Evolutionary conservation across 805 yeast genomes (phyloP), one percentile per base, ranked within the genome.

Genomic region (Peterozyma xylosa): DNA sequence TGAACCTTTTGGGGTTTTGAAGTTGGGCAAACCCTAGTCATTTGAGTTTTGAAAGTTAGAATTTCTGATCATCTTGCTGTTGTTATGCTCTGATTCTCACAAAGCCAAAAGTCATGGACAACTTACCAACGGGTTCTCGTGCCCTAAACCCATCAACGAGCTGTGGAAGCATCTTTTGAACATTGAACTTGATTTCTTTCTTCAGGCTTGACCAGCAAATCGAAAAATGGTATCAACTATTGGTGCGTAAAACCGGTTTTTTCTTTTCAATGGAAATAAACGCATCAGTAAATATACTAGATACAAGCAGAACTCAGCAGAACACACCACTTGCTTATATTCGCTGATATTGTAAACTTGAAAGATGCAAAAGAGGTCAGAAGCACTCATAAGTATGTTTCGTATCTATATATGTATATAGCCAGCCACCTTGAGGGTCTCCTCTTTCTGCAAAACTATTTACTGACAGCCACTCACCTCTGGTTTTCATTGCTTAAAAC

Each of bases 61-160:
- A 43, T 16, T 27, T 35, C 36, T 16, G 9, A 15, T 33, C 16
- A 33, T n/a, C 16, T 14, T 15, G 4, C 7, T 33, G 6, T 33
- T 4, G 9, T 14, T 33, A 5, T 18, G 42, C 30, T 42, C 18
- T 35, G 30, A 30, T n/a, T 16, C 14, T 30, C 39, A 21, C 39
- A n/a, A n/a, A 15, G 5, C 13, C 21, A 42, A 33, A 33, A 42
- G 11, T 17, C 16, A 18, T 29, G n/a, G 7, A 9, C 32, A 38
- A 68, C 81, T 49, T 62, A 76, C 81, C 59, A 76, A 58, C 49
- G 81, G 82, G 47, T 76, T 76, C 33, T 70, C 74, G 45, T 76
- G 82, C 29, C 44, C 40, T 11, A 42, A 17, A 15, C 2, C 10
- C 15, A 18, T 30, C 7, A 18, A n/a, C 11, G 37, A 9, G 9